phyloP scores from a whole-genome alignment of 768 basidiomycete species.

The Hericium rajendrae region DNA sequence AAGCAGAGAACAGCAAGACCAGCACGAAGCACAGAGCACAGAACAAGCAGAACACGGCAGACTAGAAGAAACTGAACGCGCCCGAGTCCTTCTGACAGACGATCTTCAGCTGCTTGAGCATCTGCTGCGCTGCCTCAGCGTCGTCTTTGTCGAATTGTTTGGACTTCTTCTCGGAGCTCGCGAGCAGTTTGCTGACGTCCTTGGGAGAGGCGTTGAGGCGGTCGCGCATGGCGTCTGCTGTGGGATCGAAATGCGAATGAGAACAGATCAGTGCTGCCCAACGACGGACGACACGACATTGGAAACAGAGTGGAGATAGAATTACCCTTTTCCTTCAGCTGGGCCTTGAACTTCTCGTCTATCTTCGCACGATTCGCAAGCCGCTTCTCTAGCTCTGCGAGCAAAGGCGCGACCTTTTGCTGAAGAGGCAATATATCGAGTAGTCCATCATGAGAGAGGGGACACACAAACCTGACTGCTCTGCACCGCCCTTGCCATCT shows the following conservation, averaged over 20 bases:
- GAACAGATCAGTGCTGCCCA: background rate
- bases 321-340: background rate
- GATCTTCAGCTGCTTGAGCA: background rate
- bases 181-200: background rate
- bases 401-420: background rate
- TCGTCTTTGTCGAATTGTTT: background rate
- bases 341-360: background rate
- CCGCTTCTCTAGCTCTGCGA: background rate
- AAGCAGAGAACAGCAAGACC: too few species aligned
- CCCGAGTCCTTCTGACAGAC: too few species aligned
- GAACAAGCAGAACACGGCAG: too few species aligned
- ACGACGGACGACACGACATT: background rate
- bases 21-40: too few species aligned
- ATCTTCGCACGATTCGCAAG: background rate
- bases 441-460: background rate
- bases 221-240: background rate
- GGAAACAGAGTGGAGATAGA: background rate
- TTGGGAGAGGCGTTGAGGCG: background rate
- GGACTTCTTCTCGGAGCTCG: background rate
- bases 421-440: background rate
- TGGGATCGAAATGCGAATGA: background rate
- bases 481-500: background rate
- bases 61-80: too few species aligned
- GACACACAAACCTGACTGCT: background rate
- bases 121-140: background rate